These are phyloP conservation scores for Brassica hybrid DNA, from an alignment of 441 rosid genomes.

Conservation along the genomic window DNA sequence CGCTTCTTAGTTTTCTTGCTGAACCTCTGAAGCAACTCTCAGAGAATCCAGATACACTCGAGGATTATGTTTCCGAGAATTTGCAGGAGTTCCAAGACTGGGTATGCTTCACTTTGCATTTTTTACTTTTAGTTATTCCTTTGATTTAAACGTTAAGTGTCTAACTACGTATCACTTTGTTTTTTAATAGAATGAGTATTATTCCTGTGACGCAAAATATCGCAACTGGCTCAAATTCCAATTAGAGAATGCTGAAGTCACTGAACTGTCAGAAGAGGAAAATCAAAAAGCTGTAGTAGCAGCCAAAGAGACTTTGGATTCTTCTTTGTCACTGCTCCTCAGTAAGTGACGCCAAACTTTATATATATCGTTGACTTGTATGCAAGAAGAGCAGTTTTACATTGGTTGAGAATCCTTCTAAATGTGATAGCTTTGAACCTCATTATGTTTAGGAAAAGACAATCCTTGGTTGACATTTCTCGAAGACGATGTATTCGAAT, in stretches of 20 bases:
- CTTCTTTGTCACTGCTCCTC: constrained; percentile 66
- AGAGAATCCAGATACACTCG: constrained; percentile 63
- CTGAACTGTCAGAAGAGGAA: constrained; percentile 85
- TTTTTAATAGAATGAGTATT: constrained; percentile 76
- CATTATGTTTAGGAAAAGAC: constrained; percentile 63
- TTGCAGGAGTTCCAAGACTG: constrained; percentile 92
- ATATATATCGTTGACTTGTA: constrained; percentile 7
- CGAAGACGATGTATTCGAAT: constrained; percentile 63
- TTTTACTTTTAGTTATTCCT: constrained; percentile 11
- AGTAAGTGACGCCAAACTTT: constrained; percentile 53
- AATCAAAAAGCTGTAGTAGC: constrained; percentile 64
- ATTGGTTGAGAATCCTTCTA: constrained; percentile 15
- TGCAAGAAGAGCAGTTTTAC: constrained; percentile 14
- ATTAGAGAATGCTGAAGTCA: constrained; percentile 71
- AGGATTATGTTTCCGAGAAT: constrained; percentile 76
- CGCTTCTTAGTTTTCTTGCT: constrained; percentile 90
- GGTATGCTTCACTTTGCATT: constrained; percentile 60
- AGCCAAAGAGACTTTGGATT: constrained; percentile 72
- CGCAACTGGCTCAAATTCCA: constrained; percentile 95
- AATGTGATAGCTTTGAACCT: constrained; percentile 23
- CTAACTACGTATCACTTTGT: constrained; percentile 20
- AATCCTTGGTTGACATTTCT: constrained; percentile 76
- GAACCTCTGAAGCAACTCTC: constrained; percentile 98
- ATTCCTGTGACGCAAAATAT: constrained; percentile 94
- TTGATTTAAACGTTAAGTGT: constrained; percentile 11